phyloP scores from a whole-genome alignment of 805 yeast species.

The Sugiyamaella qingdaonensis region DNA sequence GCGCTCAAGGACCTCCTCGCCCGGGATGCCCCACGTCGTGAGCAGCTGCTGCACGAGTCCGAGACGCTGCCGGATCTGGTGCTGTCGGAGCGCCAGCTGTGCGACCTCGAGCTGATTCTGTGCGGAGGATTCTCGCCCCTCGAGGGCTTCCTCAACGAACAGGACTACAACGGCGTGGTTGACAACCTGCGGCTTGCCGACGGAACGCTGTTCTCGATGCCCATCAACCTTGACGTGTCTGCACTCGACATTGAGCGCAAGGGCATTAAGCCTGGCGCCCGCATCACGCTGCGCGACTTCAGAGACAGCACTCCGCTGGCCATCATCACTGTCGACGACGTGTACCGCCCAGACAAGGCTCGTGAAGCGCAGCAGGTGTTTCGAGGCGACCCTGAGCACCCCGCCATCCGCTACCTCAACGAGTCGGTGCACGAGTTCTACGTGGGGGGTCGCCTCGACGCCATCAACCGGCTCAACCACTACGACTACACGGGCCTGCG shows the following conservation, averaged over 20 bases:
- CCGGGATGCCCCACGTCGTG: conserved; percentile 66
- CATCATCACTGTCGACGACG: conserved; percentile 70
- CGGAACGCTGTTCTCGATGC: conserved; percentile 87
- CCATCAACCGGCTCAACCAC: conserved; percentile 77
- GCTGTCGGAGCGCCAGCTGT: conserved; percentile 81
- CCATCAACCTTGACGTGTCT: conserved; percentile 80
- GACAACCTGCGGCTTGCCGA: conserved; percentile 61
- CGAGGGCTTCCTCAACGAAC: conserved; percentile 63
- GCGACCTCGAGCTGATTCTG: conserved; percentile 87
- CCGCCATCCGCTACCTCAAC: conserved; percentile 72
- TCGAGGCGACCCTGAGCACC: conserved; percentile 97
- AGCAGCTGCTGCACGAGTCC: conserved; percentile 56
- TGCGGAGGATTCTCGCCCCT: conserved; percentile 94
- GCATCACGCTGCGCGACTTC: conserved; percentile 73
- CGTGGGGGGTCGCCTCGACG: conserved; percentile 84
- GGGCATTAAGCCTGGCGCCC: conserved; percentile 49
- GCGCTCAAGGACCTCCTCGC: conserved; percentile 75
- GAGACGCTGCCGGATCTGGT: conserved; percentile 40
- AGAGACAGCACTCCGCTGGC: conserved; percentile 78
- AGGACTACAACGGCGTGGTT: conserved; percentile 66
- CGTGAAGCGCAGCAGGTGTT: conserved; percentile 81
- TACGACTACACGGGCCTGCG: conserved; percentile 86
- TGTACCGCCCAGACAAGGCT: conserved; percentile 75
- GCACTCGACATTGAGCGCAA: conserved; percentile 42
- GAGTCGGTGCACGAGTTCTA: conserved; percentile 77